phyloP scores from a whole-genome alignment of 345 rosid species.

The Syzygium jambos region DNA sequence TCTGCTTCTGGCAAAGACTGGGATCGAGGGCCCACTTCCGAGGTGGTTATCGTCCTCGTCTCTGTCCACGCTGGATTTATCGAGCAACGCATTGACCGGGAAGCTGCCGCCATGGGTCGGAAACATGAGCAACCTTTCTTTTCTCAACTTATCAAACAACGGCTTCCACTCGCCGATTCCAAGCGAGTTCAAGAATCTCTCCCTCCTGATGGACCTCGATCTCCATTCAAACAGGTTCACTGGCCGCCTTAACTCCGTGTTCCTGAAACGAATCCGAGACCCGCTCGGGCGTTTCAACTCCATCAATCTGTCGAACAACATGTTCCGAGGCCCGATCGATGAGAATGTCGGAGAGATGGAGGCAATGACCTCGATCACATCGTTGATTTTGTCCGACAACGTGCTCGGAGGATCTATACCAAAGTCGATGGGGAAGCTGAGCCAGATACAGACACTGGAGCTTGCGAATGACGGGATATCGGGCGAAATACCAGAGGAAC shows the following conservation, averaged over 20 bases:
- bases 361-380: conserved; percentile 28
- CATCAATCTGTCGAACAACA: conserved; percentile 38
- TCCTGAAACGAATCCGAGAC: conserved; percentile 22
- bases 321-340: conserved; percentile 32
- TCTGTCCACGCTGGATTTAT: conserved; percentile 40
- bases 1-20: conserved; percentile 32
- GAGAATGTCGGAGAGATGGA: conserved; percentile 19
- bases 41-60: conserved; percentile 34
- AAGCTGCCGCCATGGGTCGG: conserved; percentile 41
- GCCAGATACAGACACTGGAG: conserved; percentile 24
- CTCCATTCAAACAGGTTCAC: conserved; percentile 50
- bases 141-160: conserved; percentile 47
- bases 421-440: conserved; percentile 25
- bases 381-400: conserved; percentile 35
- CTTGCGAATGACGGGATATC: conserved; percentile 18
- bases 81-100: conserved; percentile 39
- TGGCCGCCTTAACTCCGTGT: conserved; percentile 23
- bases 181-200: conserved; percentile 34
- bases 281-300: conserved; percentile 44
- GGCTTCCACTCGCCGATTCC: conserved; percentile 38
- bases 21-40: conserved; percentile 37
- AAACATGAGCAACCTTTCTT: conserved; percentile 40
- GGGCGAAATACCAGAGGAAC: conserved; percentile 37
- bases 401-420: conserved; percentile 36
- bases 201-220: conserved; percentile 50